Conservation (phyloP, 176 grass and related monocot genomes). For the Alopecurus myosuroides region DNA sequence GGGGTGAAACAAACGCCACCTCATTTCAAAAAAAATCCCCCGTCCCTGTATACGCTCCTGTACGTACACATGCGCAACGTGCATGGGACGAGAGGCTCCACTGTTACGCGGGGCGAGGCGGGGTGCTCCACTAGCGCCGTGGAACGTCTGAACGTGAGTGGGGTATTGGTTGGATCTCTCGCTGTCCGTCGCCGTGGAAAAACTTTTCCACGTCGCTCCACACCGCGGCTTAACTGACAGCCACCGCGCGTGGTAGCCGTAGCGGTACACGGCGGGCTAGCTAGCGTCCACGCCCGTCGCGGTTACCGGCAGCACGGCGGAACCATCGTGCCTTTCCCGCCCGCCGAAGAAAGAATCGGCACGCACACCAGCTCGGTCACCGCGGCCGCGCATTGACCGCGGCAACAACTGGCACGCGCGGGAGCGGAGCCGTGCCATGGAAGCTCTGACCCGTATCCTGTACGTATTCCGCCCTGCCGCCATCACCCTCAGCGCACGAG, state of each 20-base stretch:
- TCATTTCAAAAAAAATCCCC: no score
- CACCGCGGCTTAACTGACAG: neutral
- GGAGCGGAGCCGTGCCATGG: neutral
- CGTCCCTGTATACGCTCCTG: neutral
- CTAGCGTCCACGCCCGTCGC: neutral
- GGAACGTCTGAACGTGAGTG: neutral
- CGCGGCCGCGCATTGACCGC: conserved; percentile 24
- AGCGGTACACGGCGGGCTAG: neutral
- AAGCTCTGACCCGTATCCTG: conserved; percentile 27
- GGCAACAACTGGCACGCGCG: conserved; percentile 2
- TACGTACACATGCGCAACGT: conserved; percentile 3
- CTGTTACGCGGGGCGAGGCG: no score
- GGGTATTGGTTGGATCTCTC: neutral
- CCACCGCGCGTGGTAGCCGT: neutral
- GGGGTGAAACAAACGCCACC: neutral
- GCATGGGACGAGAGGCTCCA: neutral
- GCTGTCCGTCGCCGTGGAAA: neutral
- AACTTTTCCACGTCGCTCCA: neutral
- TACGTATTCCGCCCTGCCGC: neutral
- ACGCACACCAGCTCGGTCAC: neutral
- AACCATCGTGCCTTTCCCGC: neutral
- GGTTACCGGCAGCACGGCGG: neutral
- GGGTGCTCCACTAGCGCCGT: neutral
- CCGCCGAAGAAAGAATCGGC: neutral
- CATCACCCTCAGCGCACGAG: neutral